Base-by-base conservation (phyloP, 306 rosid species). In the Vigna nakashimae region DNA sequence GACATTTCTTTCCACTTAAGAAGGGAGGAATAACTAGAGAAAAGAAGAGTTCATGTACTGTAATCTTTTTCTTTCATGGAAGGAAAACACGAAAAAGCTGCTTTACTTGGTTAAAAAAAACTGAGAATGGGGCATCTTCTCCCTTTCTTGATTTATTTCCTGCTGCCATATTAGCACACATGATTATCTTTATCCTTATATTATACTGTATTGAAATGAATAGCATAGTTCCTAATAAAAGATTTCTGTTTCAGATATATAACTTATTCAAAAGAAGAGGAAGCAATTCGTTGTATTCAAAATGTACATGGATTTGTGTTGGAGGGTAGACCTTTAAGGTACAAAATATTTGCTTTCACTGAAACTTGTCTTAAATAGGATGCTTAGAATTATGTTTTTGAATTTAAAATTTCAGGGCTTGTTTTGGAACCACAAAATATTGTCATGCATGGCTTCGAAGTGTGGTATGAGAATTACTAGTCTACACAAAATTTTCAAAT, bases 401-500 rank as follows among this genome's bases (percentile, higher is more conserved):
- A 26, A 51, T 24, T 34, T 69, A 36, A 20, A 38, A 34, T 86
- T 64, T 63, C 84, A 96, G 99, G 96, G 98, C 99, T 78, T 96
- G 98, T 82, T 96, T 96, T 80, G 99, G 99, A 78, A 96, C 99
- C 69, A 96, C 99, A 48, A 96, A 96, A 80, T 96, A 96, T 82
- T 96, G 99, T 82, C 99, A 96, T 87, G 99, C 99, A 40, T 96
- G 99, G 99, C 90, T 96, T 34, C 91, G 99, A 73, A 96, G 86
- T 78, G 87, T 85, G 98, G 99, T 96, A 91, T 80, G 94, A 2
- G 65, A 66, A n/a, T 71, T 83, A 73, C 32, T 68, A 3, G 18
- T 70, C 40, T 50, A 17, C 58, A 12, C 75, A 4, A 24, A 24
- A 57, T 74, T 76, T 58, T 57, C 3, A 14, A 10, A 17, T 48